phyloP scores from a whole-genome alignment of 1,284 basidiomycete genomes.

The Ustilago lituana region DNA sequence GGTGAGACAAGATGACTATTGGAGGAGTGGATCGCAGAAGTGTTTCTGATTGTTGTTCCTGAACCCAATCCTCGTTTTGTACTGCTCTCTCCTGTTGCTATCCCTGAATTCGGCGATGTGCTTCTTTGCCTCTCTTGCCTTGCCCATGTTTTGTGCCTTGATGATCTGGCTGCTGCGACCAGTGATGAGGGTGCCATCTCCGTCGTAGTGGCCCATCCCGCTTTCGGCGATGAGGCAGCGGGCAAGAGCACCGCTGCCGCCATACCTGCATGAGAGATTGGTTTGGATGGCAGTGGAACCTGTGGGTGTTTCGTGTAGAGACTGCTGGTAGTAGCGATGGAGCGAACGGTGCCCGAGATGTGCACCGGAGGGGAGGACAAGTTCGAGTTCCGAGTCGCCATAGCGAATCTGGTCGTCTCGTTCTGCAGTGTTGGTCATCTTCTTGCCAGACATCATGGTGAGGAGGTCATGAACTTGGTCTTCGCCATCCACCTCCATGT shows the following conservation, averaged over 20 bases:
- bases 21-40: constrained; percentile 64
- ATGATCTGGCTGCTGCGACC: constrained; percentile 55
- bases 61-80: constrained; percentile 76
- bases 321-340: constrained; percentile 85
- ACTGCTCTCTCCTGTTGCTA: constrained; percentile 79
- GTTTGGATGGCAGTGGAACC: constrained; percentile 5
- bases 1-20: constrained; percentile 37
- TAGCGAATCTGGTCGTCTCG: constrained; percentile 71
- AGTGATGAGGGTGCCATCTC: constrained; percentile 45
- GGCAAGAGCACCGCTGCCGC: constrained; percentile 50
- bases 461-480: constrained; percentile 22
- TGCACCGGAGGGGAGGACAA: constrained; percentile 92
- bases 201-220: constrained; percentile 43
- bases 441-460: constrained; percentile 11
- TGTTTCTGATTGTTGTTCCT: constrained; percentile 66
- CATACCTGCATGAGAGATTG: constrained; percentile 34
- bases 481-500: constrained; percentile 46
- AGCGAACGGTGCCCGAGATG: constrained; percentile 91
- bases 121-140: constrained; percentile 89
- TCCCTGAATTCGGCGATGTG: constrained; percentile 88
- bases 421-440: constrained; percentile 71
- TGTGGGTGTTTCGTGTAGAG: constrained; percentile 53
- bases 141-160: constrained; percentile 80
- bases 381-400: constrained; percentile 75
- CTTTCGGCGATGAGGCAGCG: constrained; percentile 50